A percentile compares a stretch with the other conserved stretches of the same genome.
Conservation (phyloP, 78 protist species). For the Planoprotostelium fungivorum region DNA sequence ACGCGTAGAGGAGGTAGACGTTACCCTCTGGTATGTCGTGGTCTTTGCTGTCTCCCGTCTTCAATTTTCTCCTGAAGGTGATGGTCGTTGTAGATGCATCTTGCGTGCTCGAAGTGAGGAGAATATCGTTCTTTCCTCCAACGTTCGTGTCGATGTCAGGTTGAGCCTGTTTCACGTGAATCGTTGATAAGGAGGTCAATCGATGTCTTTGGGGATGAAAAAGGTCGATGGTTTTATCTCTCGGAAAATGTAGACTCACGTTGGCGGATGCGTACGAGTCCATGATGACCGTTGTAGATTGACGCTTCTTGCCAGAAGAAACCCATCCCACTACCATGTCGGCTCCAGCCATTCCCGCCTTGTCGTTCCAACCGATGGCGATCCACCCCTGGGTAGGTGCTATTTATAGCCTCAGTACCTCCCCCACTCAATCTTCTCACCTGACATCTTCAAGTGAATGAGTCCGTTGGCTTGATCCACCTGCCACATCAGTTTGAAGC, state of each 20-base stretch:
- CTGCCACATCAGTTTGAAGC: too few relatives aligned
- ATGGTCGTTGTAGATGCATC: background rate
- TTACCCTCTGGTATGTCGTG: background rate
- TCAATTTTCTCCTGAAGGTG: background rate
- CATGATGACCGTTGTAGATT: background rate
- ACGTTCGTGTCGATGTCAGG: background rate
- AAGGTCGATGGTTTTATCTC: too few relatives aligned
- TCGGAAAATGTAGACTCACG: background rate
- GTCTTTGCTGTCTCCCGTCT: background rate
- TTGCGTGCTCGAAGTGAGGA: background rate
- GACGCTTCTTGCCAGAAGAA: background rate
- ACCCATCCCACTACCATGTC: slow-evolving; percentile 9
- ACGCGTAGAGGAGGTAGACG: background rate
- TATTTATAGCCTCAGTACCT: too few relatives aligned
- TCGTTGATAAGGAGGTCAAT: too few relatives aligned
- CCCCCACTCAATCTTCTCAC: too few relatives aligned
- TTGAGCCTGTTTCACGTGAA: too few relatives aligned
- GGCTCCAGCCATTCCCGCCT: background rate
- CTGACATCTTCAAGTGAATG: too few relatives aligned
- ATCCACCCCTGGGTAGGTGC: slow-evolving; percentile 4
- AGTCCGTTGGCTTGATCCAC: too few relatives aligned
- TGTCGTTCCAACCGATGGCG: background rate
- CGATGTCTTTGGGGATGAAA: too few relatives aligned
- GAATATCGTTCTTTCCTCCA: background rate
- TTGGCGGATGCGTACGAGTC: background rate